Evolutionary conservation across 768 basidiomycete genomes (phyloP), one percentile per base, ranked within the genome.

Genomic region (Suillus luteus): DNA sequence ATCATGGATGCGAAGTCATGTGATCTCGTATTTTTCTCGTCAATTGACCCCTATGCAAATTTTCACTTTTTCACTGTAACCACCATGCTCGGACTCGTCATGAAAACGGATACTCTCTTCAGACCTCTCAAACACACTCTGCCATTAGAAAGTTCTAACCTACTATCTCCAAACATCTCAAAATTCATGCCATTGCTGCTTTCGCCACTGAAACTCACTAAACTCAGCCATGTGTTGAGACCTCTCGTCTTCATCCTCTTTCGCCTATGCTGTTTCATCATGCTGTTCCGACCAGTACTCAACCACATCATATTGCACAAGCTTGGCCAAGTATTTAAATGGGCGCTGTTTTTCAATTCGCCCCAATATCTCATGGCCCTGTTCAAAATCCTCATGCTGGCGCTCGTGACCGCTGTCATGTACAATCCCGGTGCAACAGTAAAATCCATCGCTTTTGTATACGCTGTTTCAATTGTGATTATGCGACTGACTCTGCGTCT

Each of bases 361-460:
- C 40, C 57, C 11, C 38, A 58, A 41, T 11, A 58, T 19, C 10
- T 58, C 40, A 41, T 41, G 17, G 57, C 40, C 10, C 40, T 58
- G 17, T 67, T 67, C 66, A 59, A 59, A 27, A 57, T 67, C 27
- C 63, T 68, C 51, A 44, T 52, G 27, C 62, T 67, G 22, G 67
- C 66, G 12, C 66, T 67, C 22, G 19, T 64, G 27, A 59, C 62
- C 17, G 55, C 52, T n/a, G 63, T 62, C 22, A 58, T 67, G 66
- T 67, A 57, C 48, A 61, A 67, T 27, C 66, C 67, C 8, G 67
- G 66, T 46, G 67, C 24, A 10, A 41, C 27, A 27, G 27, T 40
- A 27, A 58, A 58, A 58, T 58, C 17, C 3, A 27, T 58, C 24
- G 40, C 40, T 27, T 58, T 41, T 19, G 41, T 58, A 41, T 58